Percentiles rank a stretch among this genome's conserved stretches.
phyloP scores from a whole-genome alignment of 108 stramenopile genomes.

The Nitzschia palea region DNA sequence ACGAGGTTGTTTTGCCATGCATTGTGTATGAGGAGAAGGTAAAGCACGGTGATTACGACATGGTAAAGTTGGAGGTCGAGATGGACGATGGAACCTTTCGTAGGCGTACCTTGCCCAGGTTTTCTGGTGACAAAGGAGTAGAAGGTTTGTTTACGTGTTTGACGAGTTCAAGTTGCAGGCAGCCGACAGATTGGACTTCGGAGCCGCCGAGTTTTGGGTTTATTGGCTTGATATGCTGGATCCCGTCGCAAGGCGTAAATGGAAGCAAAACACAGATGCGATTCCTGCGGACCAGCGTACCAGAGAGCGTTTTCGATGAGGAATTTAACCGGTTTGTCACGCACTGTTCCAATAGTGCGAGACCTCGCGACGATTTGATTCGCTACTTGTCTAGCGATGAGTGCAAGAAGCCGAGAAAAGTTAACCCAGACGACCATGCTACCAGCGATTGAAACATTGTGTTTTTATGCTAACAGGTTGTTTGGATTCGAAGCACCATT shows the following conservation, averaged over 20 bases:
- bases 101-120: no score
- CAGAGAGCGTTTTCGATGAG: background rate
- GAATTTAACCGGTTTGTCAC: background rate
- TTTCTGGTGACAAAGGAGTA: background rate
- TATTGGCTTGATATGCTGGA: background rate
- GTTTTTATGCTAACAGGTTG: background rate
- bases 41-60: no score
- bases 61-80: no score
- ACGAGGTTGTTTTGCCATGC: no score
- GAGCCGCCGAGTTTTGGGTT: background rate
- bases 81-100: no score
- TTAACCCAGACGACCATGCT: background rate
- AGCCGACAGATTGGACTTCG: background rate
- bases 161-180: background rate
- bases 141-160: background rate
- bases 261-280: background rate
- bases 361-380: background rate
- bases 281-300: background rate
- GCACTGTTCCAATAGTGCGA: background rate
- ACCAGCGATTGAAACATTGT: conserved; percentile 4
- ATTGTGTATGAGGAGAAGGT: no score
- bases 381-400: background rate
- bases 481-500: no score
- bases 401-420: background rate
- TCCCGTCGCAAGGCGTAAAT: background rate